phyloP scores from a whole-genome alignment of 225 moss, liverwort and hornwort genomes.

The Marchantia polymorpha region DNA sequence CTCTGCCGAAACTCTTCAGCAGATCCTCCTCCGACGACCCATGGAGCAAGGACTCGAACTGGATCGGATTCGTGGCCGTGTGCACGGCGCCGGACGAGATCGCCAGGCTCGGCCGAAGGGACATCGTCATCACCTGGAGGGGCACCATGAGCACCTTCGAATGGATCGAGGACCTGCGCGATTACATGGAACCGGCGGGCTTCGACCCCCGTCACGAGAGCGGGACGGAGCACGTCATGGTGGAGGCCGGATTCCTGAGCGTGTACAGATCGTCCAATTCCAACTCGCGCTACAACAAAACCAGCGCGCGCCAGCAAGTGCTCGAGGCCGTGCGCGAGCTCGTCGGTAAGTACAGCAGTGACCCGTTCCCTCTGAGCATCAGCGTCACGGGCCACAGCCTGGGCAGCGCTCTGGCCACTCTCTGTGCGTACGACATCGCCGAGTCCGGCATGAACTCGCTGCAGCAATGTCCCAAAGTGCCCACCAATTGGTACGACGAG shows the following conservation, averaged over 20 bases:
- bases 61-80: constrained; percentile 72
- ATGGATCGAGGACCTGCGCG: constrained; percentile 62
- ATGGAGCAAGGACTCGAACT: constrained; percentile 76
- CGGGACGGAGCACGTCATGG: constrained; percentile 6
- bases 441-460: constrained; percentile 35
- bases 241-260: constrained; percentile 17
- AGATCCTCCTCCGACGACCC: constrained; percentile 34
- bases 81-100: constrained; percentile 54
- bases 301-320: constrained; percentile 37
- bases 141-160: constrained; percentile 60
- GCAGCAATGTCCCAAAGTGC: background rate
- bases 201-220: constrained; percentile 31
- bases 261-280: constrained; percentile 23
- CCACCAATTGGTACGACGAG: constrained; percentile 39
- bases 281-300: constrained; percentile 19
- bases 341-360: constrained; percentile 46
- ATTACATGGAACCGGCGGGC: constrained; percentile 46
- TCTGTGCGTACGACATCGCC: constrained; percentile 70
- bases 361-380: constrained; percentile 48
- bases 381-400: constrained; percentile 78
- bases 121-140: constrained; percentile 71
- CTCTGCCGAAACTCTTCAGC: constrained; percentile 41
- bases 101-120: constrained; percentile 52
- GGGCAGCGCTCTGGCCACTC: constrained; percentile 61
- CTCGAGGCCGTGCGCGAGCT: constrained; percentile 46